phyloP scores from a whole-genome alignment of 352 stramenopile genomes.

The Phytopythium oedochilum region DNA sequence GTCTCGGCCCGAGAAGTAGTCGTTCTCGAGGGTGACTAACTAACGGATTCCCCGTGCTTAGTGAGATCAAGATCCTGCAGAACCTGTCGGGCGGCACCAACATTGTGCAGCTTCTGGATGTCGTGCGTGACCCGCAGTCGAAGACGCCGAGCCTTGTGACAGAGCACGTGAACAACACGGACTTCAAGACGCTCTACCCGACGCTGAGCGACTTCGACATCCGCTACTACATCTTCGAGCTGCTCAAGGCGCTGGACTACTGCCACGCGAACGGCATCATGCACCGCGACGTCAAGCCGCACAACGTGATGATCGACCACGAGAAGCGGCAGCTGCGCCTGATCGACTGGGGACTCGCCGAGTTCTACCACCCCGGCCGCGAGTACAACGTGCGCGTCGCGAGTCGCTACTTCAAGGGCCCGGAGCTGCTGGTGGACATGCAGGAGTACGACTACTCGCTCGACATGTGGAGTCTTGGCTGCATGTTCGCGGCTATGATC shows the following conservation, averaged over 20 bases:
- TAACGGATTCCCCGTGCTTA: no score
- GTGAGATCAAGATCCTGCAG: constrained; percentile 99
- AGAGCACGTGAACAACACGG: constrained; percentile 99
- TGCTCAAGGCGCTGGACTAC: constrained; percentile 96
- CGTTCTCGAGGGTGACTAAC: no score
- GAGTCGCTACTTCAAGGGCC: constrained; percentile 99
- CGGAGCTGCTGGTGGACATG: constrained; percentile 98
- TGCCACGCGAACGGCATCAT: constrained; percentile 99
- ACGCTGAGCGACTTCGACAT: constrained; percentile 99
- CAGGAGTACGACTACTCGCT: constrained; percentile 99
- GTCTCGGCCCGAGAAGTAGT: neutral
- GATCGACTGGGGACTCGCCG: constrained; percentile 99
- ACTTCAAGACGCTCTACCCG: constrained; percentile 99
- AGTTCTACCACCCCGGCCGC: constrained; percentile 98
- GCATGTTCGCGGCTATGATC: constrained; percentile 99
- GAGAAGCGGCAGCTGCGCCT: constrained; percentile 96
- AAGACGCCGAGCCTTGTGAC: constrained; percentile 99
- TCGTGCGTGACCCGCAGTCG: constrained; percentile 97
- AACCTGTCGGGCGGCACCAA: constrained; percentile 98
- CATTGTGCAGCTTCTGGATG: constrained; percentile 98
- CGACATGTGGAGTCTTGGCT: constrained; percentile 99
- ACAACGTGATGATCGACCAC: constrained; percentile 99
- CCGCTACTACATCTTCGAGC: constrained; percentile 99
- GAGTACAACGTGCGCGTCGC: constrained; percentile 99
- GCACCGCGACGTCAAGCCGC: constrained; percentile 99